Conservation (phyloP, 768 basidiomycete species). For the Gyrodon lividus region DNA sequence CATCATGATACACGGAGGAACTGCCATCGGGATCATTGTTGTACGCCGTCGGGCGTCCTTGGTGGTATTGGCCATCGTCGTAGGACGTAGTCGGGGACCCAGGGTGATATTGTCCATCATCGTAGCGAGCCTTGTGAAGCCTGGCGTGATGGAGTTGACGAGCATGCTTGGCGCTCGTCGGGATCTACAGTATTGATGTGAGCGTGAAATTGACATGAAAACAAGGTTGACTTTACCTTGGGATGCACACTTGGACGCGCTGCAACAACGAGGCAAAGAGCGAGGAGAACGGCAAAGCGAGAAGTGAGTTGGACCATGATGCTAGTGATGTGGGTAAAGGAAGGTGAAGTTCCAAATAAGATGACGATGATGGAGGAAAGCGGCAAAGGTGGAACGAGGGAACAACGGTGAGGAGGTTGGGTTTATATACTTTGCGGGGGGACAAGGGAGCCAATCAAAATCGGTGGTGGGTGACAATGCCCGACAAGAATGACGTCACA, state of each 20-base stretch:
- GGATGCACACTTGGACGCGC: slow-evolving; percentile 4
- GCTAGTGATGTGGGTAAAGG: slow-evolving; percentile 29
- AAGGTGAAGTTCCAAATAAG: slow-evolving; percentile 14
- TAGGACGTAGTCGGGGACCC: slow-evolving; percentile 15
- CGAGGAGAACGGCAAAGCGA: slow-evolving; percentile 30
- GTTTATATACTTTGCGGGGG: slow-evolving; percentile 24
- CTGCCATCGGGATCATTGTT: background rate
- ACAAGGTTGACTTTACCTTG: background rate
- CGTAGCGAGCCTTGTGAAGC: slow-evolving; percentile 12
- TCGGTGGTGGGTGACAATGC: slow-evolving; percentile 5
- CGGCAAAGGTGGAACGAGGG: slow-evolving; percentile 6
- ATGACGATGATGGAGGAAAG: slow-evolving; percentile 11
- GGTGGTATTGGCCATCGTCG: slow-evolving; percentile 23
- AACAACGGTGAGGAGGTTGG: background rate
- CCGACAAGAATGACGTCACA: background rate
- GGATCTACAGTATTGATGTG: slow-evolving; percentile 8
- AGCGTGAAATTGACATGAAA: background rate
- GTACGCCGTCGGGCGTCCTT: slow-evolving; percentile 15
- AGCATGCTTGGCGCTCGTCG: slow-evolving; percentile 4
- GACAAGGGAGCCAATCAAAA: background rate
- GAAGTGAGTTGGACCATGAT: slow-evolving; percentile 28
- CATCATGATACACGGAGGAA: background rate
- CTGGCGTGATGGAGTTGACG: slow-evolving; percentile 15
- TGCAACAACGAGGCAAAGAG: slow-evolving; percentile 25
- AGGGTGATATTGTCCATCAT: slow-evolving; percentile 23